Evolutionary conservation across 441 rosid genomes (phyloP), one percentile per base, ranked within the genome.

Genomic region (Pelargonium citronellum): DNA sequence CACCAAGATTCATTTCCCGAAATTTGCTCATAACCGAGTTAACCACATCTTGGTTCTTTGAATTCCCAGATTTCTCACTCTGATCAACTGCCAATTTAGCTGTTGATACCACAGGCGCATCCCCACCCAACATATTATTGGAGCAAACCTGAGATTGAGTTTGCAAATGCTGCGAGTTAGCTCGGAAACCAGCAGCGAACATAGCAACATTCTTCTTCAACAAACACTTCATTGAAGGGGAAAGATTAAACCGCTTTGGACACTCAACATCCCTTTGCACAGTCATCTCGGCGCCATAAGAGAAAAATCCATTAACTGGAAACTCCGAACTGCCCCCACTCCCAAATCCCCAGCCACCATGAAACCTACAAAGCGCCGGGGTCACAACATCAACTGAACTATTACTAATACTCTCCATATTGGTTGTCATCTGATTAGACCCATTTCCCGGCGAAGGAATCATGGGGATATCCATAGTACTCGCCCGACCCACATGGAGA

Each of bases 281-380:
- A 13, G 77, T 72, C 77, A 85, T 74, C 43, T 87, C 92, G 7
- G 80, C 75, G 3, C 76, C 61, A 44, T 37, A 80, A 0, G 83
- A 84, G 67, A 84, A 80, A 71, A 82, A 66, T 58, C 87, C 88
- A 68, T 85, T 82, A 69, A 78, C 78, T 0, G 89, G 75, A 74
- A 85, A 83, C 75, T 85, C 92, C 0, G 82, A 77, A 63, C 81
- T 86, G 64, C 79, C 87, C 46, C 83, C 83, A 75, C 78, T 80
- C 16, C 89, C 88, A 72, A 87, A 89, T 27, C 96, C 98, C 90
- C 91, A 90, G 16, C 92, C 90, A 73, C 93, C 90, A 83, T 90
- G 94, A 79, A 90, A 90, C 80, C 88, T 83, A 74, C 95, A 87
- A 47, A 86, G 72, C 0, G 83, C 87, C 0, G 96, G 94, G 16